phyloP scores from a whole-genome alignment of 345 rosid species.

The Aegle marmelos region DNA sequence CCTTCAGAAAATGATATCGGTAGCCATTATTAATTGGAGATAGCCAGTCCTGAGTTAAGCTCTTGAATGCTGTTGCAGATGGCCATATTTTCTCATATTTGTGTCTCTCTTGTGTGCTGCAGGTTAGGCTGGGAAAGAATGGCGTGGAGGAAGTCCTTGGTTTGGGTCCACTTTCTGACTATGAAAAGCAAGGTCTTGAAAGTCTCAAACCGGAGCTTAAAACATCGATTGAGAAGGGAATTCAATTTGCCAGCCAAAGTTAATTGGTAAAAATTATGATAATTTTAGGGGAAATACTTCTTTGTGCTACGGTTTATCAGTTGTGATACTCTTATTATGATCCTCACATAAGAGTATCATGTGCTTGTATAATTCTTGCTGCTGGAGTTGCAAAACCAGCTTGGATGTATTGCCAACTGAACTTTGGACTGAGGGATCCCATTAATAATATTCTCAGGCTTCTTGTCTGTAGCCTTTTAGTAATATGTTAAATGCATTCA shows the following conservation, averaged over 20 bases:
- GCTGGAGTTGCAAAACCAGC: slow-evolving; percentile 4
- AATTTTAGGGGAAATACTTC: background rate
- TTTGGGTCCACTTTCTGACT: slow-evolving; percentile 55
- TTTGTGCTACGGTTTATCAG: too few relatives aligned
- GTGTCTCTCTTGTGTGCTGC: slow-evolving; percentile 1
- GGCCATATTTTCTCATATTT: background rate
- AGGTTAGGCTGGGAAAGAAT: slow-evolving; percentile 74
- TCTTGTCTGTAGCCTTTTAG: background rate
- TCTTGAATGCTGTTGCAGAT: background rate
- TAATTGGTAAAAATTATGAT: background rate
- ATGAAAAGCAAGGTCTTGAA: slow-evolving; percentile 54
- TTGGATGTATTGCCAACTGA: background rate
- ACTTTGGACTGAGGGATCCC: slow-evolving; percentile 3
- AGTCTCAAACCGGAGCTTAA: slow-evolving; percentile 62
- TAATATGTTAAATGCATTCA: background rate
- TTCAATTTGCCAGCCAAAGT: slow-evolving; percentile 36
- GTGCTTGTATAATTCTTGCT: background rate
- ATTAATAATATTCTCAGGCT: background rate
- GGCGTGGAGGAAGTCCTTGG: slow-evolving; percentile 64
- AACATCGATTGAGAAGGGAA: slow-evolving; percentile 38
- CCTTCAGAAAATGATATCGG: background rate
- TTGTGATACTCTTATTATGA: background rate
- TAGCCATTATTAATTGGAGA: background rate
- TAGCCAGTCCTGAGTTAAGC: background rate
- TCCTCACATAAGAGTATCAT: background rate